A percentile compares a stretch with the other conserved stretches of the same genome.
Conservation (phyloP, 768 basidiomycete genomes). For the Cystobasidium onofrii region DNA sequence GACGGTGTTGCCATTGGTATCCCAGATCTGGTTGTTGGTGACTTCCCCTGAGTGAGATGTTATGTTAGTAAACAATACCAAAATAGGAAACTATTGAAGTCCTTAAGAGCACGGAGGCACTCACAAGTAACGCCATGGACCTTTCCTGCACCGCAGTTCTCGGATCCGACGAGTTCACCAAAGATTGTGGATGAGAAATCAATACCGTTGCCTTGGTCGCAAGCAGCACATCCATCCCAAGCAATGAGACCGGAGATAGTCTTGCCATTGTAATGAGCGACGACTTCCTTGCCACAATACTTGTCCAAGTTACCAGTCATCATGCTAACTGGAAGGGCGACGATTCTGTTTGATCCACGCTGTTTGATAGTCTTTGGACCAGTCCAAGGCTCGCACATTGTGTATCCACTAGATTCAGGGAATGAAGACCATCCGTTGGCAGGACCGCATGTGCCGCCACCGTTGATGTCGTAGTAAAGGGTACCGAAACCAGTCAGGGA, state of each 20-base stretch:
- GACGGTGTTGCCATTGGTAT: neutral
- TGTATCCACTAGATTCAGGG: conserved; percentile 15
- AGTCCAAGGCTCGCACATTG: conserved; percentile 20
- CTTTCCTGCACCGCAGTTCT: neutral
- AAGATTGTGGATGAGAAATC: neutral
- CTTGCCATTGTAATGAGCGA: conserved; percentile 15
- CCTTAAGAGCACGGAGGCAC: neutral
- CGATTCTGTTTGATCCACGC: conserved; percentile 6
- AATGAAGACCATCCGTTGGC: conserved; percentile 19
- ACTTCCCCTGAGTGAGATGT: neutral
- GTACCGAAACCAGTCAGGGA: neutral
- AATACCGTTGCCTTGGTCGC: conserved; percentile 2
- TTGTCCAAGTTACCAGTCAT: conserved; percentile 13
- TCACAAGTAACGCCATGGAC: conserved; percentile 1
- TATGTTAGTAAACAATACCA: neutral
- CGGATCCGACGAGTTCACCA: neutral
- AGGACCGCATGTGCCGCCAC: conserved; percentile 28
- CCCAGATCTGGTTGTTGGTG: conserved; percentile 7
- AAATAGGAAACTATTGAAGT: neutral
- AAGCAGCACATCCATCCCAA: conserved; percentile 30
- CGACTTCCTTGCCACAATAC: conserved; percentile 30
- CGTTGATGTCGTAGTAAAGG: conserved; percentile 26
- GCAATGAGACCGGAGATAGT: conserved; percentile 17
- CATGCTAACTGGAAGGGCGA: conserved; percentile 20
- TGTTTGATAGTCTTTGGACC: conserved; percentile 16